phyloP scores from a whole-genome alignment of 495 filamentous ascomycete species.

The Daldinia grandis region DNA sequence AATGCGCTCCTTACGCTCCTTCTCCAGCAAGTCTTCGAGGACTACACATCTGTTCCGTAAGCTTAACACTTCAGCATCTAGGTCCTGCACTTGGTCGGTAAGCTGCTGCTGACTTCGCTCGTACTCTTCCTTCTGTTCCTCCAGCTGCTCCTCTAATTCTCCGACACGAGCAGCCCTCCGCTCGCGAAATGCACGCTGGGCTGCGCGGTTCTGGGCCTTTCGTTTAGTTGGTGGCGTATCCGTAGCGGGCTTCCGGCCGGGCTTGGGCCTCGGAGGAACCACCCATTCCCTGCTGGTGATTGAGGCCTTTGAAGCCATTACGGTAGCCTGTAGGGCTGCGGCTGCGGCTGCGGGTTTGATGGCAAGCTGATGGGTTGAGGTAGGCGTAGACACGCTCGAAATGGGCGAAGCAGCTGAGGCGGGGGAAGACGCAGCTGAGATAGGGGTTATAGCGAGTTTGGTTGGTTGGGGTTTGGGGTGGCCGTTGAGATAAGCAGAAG shows the following conservation, averaged over 20 bases:
- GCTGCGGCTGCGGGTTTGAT: slow-evolving; percentile 37
- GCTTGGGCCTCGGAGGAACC: slow-evolving; percentile 86
- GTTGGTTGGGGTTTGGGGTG: slow-evolving; percentile 36
- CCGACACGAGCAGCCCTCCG: slow-evolving; percentile 82
- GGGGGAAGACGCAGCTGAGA: slow-evolving; percentile 43
- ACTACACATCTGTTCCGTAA: slow-evolving; percentile 54
- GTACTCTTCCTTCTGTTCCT: slow-evolving; percentile 63
- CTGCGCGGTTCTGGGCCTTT: slow-evolving; percentile 92
- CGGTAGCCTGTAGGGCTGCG: slow-evolving; percentile 24
- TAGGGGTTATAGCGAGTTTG: slow-evolving; percentile 45
- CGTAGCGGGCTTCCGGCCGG: slow-evolving; percentile 90
- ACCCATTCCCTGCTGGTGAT: slow-evolving; percentile 87
- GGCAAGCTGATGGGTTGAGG: slow-evolving; percentile 36
- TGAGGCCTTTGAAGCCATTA: slow-evolving; percentile 48
- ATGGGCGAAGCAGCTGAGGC: slow-evolving; percentile 39
- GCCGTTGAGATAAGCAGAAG: slow-evolving; percentile 28
- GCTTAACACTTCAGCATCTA: slow-evolving; percentile 57
- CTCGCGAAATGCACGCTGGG: slow-evolving; percentile 91
- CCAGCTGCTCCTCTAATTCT: slow-evolving; percentile 85
- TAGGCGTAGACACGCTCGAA: slow-evolving; percentile 43
- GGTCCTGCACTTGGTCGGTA: slow-evolving; percentile 52
- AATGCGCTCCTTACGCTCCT: slow-evolving; percentile 48
- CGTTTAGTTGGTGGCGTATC: slow-evolving; percentile 92
- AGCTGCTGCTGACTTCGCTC: slow-evolving; percentile 57
- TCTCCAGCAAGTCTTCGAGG: slow-evolving; percentile 54